Evolutionary conservation across 139 green algal genomes (phyloP).

Genomic region (Cymbomonas tetramitiformis): DNA sequence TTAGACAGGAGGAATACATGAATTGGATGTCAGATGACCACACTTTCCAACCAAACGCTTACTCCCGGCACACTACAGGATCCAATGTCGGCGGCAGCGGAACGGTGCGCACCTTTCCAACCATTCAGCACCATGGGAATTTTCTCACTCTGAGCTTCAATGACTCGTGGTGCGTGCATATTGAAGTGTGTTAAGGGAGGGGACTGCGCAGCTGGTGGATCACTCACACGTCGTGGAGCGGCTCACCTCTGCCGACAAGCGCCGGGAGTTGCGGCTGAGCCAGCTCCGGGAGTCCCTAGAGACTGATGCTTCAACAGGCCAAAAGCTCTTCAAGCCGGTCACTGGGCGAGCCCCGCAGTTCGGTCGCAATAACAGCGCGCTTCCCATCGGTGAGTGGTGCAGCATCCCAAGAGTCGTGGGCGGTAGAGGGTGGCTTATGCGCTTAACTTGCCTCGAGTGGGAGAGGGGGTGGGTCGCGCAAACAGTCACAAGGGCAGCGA

Average conservation of each 20-base stretch:
- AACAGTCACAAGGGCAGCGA: no score
- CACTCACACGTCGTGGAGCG: conserved; percentile 1
- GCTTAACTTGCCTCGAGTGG: no score
- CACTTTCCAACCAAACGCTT: conserved; percentile 12
- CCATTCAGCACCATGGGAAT: not conserved
- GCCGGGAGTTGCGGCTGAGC: no score
- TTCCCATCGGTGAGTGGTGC: conserved; percentile 6
- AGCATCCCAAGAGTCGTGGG: no score
- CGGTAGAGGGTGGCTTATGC: no score
- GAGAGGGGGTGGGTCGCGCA: no score
- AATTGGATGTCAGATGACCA: conserved; percentile 6
- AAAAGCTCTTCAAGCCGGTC: conserved; percentile 4
- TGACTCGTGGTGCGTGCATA: no score
- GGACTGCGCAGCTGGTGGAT: not conserved
- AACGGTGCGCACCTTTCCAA: not conserved
- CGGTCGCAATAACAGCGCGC: not conserved
- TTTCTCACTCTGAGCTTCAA: no score
- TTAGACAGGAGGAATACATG: conserved; percentile 12
- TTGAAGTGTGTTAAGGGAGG: not conserved
- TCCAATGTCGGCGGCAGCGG: not conserved
- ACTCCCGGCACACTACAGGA: not conserved
- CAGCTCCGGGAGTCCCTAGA: not conserved
- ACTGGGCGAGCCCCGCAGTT: conserved; percentile 7
- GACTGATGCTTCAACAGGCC: not conserved
- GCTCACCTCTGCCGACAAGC: not conserved